A percentile compares a stretch with the other conserved stretches of the same genome.
These are phyloP conservation scores for Trypanosoma lewisi DNA, from an alignment of 208 protist species.

Conservation along the genomic window DNA sequence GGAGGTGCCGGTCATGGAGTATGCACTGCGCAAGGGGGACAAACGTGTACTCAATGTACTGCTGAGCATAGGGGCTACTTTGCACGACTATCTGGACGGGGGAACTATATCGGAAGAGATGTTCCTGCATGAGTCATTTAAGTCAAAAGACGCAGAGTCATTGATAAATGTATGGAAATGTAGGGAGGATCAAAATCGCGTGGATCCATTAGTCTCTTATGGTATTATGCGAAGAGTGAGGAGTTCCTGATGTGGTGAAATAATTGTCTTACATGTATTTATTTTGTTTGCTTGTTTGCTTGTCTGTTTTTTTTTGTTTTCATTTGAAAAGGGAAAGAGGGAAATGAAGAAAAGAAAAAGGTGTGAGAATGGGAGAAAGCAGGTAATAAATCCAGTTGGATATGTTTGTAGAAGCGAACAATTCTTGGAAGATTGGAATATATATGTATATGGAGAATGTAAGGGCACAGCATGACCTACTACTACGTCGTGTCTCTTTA, in stretches of 20 bases:
- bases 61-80: slow-evolving; percentile 49
- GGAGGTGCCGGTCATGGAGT: slow-evolving; percentile 61
- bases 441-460: too few relatives aligned
- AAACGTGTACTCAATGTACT: slow-evolving; percentile 41
- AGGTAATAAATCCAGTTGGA: too few relatives aligned
- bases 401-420: too few relatives aligned
- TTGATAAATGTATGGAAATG: slow-evolving; percentile 32
- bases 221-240: slow-evolving; percentile 42
- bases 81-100: slow-evolving; percentile 39
- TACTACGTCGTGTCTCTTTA: too few relatives aligned
- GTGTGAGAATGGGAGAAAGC: too few relatives aligned
- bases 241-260: slow-evolving; percentile 1
- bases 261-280: background rate
- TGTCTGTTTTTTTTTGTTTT: too few relatives aligned
- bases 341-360: too few relatives aligned
- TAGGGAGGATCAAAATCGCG: slow-evolving; percentile 23
- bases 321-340: too few relatives aligned
- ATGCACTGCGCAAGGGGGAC: slow-evolving; percentile 38
- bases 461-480: too few relatives aligned
- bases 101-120: slow-evolving; percentile 42
- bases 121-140: slow-evolving; percentile 38
- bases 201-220: slow-evolving; percentile 47
- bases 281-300: too few relatives aligned
- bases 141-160: slow-evolving; percentile 28
- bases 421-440: too few relatives aligned